Percentiles rank a stretch among this genome's conserved stretches.
Conservation (phyloP, 176 grass and related monocot species). For the Avena atlantica region DNA sequence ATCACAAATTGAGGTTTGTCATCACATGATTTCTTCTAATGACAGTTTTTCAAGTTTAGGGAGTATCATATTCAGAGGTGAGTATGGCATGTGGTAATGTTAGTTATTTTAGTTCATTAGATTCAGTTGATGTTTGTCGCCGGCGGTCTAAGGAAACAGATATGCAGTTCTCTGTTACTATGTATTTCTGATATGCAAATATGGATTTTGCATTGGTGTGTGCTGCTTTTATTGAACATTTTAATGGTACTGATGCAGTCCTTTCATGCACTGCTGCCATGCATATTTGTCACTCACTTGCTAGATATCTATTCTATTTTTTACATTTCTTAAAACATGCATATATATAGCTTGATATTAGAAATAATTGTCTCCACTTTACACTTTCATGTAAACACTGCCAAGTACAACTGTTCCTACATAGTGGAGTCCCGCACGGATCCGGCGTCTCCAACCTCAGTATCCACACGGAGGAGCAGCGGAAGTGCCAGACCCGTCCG, state of each 20-base stretch:
- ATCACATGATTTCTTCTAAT: background rate
- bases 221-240: background rate
- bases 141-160: background rate
- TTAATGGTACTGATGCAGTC: background rate
- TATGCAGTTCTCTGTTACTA: background rate
- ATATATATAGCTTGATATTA: no score
- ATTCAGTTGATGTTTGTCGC: background rate
- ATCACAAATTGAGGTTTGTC: background rate
- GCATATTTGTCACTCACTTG: no score
- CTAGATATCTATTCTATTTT: no score
- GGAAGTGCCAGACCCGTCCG: no score
- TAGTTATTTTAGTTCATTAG: background rate
- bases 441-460: no score
- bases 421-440: no score
- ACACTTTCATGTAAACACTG: no score
- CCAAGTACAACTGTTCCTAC: no score
- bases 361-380: no score
- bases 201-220: background rate
- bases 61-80: background rate
- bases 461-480: no score
- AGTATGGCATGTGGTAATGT: background rate
- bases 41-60: background rate
- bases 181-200: no score
- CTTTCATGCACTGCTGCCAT: slow-evolving; percentile 4
- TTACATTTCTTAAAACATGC: no score